phyloP scores from a whole-genome alignment of 2,329 filamentous ascomycete species.

The Fusarium heterosporum region DNA sequence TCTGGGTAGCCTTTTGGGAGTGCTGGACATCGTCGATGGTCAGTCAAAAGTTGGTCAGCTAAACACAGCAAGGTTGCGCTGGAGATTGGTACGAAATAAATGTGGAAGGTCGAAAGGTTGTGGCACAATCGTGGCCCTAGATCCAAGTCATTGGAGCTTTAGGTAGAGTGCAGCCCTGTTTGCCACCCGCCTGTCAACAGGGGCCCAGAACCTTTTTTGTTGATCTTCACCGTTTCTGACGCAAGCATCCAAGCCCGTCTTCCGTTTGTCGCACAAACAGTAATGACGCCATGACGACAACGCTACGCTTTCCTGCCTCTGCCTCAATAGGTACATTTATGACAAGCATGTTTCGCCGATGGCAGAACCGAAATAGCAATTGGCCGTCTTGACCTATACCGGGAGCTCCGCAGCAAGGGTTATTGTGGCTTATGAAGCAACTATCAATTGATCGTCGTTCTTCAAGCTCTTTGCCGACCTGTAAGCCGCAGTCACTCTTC shows the following conservation, averaged over 20 bases:
- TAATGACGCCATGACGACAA: conserved; percentile 45
- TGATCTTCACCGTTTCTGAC: conserved; percentile 40
- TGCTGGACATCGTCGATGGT: conserved; percentile 4
- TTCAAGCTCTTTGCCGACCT: conserved; percentile 12
- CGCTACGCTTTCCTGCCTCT: conserved; percentile 21
- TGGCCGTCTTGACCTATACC: conserved; percentile 2
- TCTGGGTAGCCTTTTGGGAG: not conserved
- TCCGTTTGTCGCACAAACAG: conserved; percentile 23
- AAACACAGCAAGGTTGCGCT: not conserved
- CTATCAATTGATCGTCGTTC: conserved; percentile 15
- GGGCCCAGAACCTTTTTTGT: conserved; percentile 36
- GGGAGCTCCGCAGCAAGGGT: conserved; percentile 18
- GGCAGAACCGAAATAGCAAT: conserved; percentile 16
- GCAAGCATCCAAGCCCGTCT: conserved; percentile 29
- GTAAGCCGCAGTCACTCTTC: conserved; percentile 12
- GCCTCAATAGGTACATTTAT: conserved; percentile 1
- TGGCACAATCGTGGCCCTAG: conserved; percentile 29
- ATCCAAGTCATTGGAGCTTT: conserved; percentile 32
- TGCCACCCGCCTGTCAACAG: conserved; percentile 43
- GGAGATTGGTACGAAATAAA: conserved; percentile 18
- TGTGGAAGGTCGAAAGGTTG: conserved; percentile 33
- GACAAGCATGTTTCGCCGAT: conserved; percentile 15
- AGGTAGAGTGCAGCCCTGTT: conserved; percentile 27
- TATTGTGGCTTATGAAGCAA: conserved; percentile 32
- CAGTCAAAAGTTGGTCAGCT: conserved; percentile 9